A percentile compares a stretch with the other conserved stretches of the same genome.
phyloP scores from a whole-genome alignment of 2,329 filamentous ascomycete genomes.

The Arthrinium puccinioides region DNA sequence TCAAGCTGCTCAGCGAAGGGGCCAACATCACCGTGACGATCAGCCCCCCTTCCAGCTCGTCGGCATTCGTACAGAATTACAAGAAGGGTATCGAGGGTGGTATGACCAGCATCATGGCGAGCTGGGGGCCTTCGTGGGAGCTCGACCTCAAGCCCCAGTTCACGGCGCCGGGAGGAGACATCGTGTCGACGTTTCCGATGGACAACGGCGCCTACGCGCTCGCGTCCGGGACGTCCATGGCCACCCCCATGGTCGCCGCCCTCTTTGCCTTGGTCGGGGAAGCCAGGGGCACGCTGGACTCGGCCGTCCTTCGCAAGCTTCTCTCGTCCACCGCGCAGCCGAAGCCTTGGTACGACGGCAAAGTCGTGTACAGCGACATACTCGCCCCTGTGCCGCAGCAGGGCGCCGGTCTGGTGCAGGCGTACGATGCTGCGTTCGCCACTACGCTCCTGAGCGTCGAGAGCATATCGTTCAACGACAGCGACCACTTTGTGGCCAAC shows the following conservation, averaged over 20 bases:
- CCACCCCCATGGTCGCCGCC: conserved; percentile 37
- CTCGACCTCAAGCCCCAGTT: conserved; percentile 40
- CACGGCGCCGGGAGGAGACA: conserved; percentile 38
- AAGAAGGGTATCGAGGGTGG: no score
- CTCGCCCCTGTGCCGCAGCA: conserved; percentile 31
- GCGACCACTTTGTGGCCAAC: conserved; percentile 26
- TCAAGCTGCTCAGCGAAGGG: conserved; percentile 12
- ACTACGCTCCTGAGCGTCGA: conserved; percentile 27
- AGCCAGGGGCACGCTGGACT: conserved; percentile 16
- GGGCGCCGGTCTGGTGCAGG: conserved; percentile 34
- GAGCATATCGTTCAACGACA: conserved; percentile 37
- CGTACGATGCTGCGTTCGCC: conserved; percentile 30
- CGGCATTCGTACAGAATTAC: no score
- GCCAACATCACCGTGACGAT: conserved; percentile 10
- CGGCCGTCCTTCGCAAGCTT: conserved; percentile 13
- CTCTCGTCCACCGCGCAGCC: conserved; percentile 21
- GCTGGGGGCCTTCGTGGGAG: conserved; percentile 41
- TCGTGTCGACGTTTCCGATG: conserved; percentile 49
- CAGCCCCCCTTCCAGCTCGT: no score
- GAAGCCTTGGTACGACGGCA: conserved; percentile 3
- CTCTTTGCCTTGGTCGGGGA: conserved; percentile 23
- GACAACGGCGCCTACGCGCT: conserved; percentile 42
- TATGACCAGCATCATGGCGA: conserved; percentile 24
- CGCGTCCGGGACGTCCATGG: conserved; percentile 47
- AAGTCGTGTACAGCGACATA: not conserved